A percentile compares a stretch with the other conserved stretches of the same genome.
phyloP scores from a whole-genome alignment of 164 flowering plant species.

The Vitis rupestris region DNA sequence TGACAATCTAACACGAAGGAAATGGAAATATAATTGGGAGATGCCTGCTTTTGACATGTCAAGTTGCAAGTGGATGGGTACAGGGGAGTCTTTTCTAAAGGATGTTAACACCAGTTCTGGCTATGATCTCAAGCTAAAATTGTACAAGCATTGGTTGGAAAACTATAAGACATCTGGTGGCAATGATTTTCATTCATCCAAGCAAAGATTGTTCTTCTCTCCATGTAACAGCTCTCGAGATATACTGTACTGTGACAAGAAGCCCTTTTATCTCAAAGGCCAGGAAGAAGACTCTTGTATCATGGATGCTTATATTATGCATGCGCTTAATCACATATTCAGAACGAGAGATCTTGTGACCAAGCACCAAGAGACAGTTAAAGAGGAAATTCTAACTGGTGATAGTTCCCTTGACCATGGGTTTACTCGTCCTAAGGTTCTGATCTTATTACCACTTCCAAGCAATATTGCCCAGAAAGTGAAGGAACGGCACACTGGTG shows the following conservation, averaged over 20 bases:
- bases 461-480: too few species aligned
- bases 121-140: slow-evolving; percentile 46
- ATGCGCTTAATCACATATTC: slow-evolving; percentile 85
- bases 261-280: slow-evolving; percentile 85
- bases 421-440: slow-evolving; percentile 93
- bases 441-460: too few species aligned
- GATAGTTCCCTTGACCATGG: slow-evolving; percentile 77
- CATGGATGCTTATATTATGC: slow-evolving; percentile 90
- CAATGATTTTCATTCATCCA: slow-evolving; percentile 61
- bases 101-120: slow-evolving; percentile 14
- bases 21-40: slow-evolving; percentile 69
- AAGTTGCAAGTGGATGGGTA: slow-evolving; percentile 73
- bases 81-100: slow-evolving; percentile 58
- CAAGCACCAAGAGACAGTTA: slow-evolving; percentile 40
- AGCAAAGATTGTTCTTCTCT: slow-evolving; percentile 61
- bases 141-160: slow-evolving; percentile 73
- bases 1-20: slow-evolving; percentile 37
- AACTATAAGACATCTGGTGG: slow-evolving; percentile 51
- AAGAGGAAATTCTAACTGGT: slow-evolving; percentile 32
- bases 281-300: slow-evolving; percentile 65
- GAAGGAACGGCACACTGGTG: too few species aligned
- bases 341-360: slow-evolving; percentile 67
- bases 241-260: slow-evolving; percentile 80
- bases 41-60: slow-evolving; percentile 53
- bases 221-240: slow-evolving; percentile 84